Conservation (phyloP, 1,284 basidiomycete genomes). For the Irpex lacteus region DNA sequence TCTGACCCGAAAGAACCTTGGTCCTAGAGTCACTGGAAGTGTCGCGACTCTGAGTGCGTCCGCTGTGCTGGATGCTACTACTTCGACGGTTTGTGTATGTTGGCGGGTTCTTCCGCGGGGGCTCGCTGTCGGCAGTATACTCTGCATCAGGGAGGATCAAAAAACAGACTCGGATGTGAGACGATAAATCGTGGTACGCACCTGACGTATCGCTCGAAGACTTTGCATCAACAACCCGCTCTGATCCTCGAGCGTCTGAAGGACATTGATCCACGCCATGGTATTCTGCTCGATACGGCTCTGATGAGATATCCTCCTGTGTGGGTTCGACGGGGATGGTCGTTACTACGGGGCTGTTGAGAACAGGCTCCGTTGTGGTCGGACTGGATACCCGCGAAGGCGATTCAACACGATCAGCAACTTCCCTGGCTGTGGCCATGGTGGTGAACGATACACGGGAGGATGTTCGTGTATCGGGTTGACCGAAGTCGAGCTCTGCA, state of each 20-base stretch:
- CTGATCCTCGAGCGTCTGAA: background rate
- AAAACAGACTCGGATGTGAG: too few species aligned
- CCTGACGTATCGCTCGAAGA: background rate
- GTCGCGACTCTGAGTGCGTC: background rate
- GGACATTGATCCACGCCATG: background rate
- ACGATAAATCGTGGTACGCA: background rate
- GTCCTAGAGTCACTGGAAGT: background rate
- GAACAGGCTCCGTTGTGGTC: background rate
- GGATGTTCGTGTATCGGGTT: background rate
- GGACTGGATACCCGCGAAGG: background rate
- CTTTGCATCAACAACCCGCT: background rate
- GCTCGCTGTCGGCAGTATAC: background rate
- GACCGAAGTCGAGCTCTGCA: background rate
- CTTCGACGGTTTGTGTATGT: background rate
- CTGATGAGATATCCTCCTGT: background rate
- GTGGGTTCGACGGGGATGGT: background rate
- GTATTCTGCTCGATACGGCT: background rate
- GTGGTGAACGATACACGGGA: background rate
- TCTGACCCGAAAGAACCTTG: background rate
- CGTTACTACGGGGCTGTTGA: background rate
- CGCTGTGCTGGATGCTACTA: background rate
- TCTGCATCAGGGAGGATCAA: too few species aligned
- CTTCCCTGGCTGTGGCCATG: background rate
- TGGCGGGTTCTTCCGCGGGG: background rate
- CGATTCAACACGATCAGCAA: background rate